Evolutionary conservation across 768 basidiomycete species (phyloP), one percentile per base, ranked within the genome.

Genomic region (Boletus reticulatus): DNA sequence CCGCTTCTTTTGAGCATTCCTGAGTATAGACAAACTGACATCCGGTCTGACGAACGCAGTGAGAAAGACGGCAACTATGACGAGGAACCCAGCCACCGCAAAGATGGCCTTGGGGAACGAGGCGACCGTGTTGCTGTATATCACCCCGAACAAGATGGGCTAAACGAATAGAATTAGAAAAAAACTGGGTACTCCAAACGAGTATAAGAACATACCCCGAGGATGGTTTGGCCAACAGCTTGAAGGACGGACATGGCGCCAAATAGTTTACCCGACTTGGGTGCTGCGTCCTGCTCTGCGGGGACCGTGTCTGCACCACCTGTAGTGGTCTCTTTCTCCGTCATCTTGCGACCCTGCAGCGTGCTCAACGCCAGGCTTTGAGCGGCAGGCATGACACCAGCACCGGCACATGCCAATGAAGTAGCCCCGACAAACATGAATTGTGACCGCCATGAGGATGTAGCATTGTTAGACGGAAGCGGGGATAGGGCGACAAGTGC

Each of bases 321-420:
- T 19, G 62, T 31, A 54, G 19, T 20, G 54, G 67, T 27, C 76
- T 67, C 82, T 27, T 65, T 59, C 45, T 66, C 57, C 22, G 52
- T 65, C 41, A 65, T 41, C 38, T 54, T 69, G 52, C 62, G 67
- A 42, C 65, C 65, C 36, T 78, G 75, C n/a, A 81, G 58, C n/a
- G 88, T 76, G 61, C 82, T 87, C 6, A 91, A 74, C 0, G 88
- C 89, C 10, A 92, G 75, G n/a, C 87, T 88, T 57, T 90, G 85
- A 49, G 83, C 67, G 1, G 86, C 79, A 9, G 90, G 89, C 52
- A 81, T 79, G 14, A 85, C 80, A 4, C 88, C 90, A 3, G 84
- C 81, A 13, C 87, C 86, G 42, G 88, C 80, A 19, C 82, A 81
- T 7, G 83, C 80, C 39, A 92, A 65, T 36, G 81, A 81, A 2